Evolutionary conservation across 805 yeast genomes (phyloP).

Genomic region (Candida sanyiensis): DNA sequence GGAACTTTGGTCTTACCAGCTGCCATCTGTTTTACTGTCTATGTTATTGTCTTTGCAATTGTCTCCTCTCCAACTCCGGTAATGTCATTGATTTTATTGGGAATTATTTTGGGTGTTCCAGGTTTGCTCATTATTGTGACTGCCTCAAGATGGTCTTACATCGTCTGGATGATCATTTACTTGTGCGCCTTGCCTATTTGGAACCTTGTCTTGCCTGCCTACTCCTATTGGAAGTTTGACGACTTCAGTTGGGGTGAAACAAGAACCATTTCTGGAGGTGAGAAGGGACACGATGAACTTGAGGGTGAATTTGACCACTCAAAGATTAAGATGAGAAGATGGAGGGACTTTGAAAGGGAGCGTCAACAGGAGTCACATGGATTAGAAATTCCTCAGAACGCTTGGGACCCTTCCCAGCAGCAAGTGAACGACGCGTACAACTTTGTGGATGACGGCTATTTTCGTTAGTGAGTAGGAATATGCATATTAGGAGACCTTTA

Average conservation of each 20-base stretch:
- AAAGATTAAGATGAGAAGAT: conserved; percentile 80
- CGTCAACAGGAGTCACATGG: conserved; percentile 17
- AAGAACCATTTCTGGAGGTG: conserved; percentile 68
- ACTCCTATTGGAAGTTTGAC: conserved; percentile 92
- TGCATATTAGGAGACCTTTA: not conserved
- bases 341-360: conserved; percentile 90
- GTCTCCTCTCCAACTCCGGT: conserved; percentile 71
- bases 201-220: conserved; percentile 83
- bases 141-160: conserved; percentile 64
- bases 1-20: conserved; percentile 89
- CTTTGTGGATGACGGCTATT: conserved; percentile 11
- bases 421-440: conserved; percentile 11
- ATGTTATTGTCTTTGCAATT: conserved; percentile 68
- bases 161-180: conserved; percentile 76
- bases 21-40: conserved; percentile 76
- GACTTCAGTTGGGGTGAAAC: conserved; percentile 98
- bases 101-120: conserved; percentile 77
- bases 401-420: conserved; percentile 25
- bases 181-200: conserved; percentile 83
- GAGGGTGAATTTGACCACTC: conserved; percentile 92
- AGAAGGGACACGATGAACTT: conserved; percentile 58
- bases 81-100: conserved; percentile 70
- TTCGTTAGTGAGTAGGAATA: not conserved
- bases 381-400: conserved; percentile 22
- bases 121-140: conserved; percentile 77